Base-by-base conservation (phyloP, 352 stramenopile species). In the Albugo candida region DNA sequence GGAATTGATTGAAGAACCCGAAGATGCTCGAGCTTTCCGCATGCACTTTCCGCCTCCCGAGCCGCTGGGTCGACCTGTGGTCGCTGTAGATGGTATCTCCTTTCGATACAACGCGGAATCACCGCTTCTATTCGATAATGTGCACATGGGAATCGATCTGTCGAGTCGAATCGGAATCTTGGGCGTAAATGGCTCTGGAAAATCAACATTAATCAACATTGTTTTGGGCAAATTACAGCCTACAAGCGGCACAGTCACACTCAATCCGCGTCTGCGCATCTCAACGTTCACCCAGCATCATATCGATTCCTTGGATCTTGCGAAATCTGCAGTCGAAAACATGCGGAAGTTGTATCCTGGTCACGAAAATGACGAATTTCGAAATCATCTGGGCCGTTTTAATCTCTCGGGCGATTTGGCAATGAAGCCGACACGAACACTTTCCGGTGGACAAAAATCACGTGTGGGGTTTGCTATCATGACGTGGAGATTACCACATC, bases 141-240 rank as follows among this genome's bases (percentile, higher is more conserved):
- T 97, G 11, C 93, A 98, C 67, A 97, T 98, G 76, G 92, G 93
- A 38, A 83, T 98, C n/a, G 92, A 97, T 62, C 78, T 97, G 51
- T 72, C 84, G 36, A 96, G 79, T 19, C 75, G 86, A 43, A 96
- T 98, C 61, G 91, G 88, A 56, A 95, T 91, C 55, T 52, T 95
- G 10, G 83, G 83, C 48, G 77, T 92, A 36, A 96, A 97, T 51
- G 88, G 85, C 31, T 92, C 84, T 20, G 89, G 88, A 31, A 98
- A 98, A 67, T 93, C 67, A 31, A 98, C 93, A 24, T 71, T 97
- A 24, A 83, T 97, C 51, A 97, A 97, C 63, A 69, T 98, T 18
- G 96, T 97, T 65, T 86, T 97, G 53, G 87, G 88, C 55, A 95
- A 96, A 54, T 62, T 97, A 41, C 73, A 72, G 11, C 61, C 89